Percentiles rank a stretch among this genome's conserved stretches.
These are phyloP conservation scores for Calonectria leucothoes DNA, from an alignment of 2,329 filamentous ascomycete genomes.

Conservation along the genomic window DNA sequence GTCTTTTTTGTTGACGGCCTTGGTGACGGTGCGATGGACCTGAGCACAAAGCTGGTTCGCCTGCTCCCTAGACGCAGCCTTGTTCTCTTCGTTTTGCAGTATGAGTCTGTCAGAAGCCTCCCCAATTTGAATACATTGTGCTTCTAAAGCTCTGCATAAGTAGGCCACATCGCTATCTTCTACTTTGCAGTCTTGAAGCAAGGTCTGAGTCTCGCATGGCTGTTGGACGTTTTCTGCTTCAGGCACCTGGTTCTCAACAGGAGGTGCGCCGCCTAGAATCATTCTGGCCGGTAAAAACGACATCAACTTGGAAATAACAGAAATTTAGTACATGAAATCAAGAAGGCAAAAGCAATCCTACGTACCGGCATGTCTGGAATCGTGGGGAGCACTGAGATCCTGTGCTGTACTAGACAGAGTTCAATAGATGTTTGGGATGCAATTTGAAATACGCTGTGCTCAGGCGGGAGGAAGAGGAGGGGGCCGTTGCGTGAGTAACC, in stretches of 20 bases:
- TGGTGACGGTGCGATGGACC: not conserved
- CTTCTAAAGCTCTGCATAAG: too few relatives aligned
- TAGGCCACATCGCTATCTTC: too few relatives aligned
- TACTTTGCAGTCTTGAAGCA: not conserved
- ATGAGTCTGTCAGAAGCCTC: not conserved
- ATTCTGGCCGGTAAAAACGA: not conserved
- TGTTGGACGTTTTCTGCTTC: not conserved
- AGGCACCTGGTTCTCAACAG: too few relatives aligned
- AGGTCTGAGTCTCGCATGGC: not conserved
- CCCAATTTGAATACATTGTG: not conserved
- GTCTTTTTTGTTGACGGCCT: too few relatives aligned
- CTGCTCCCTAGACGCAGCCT: not conserved
- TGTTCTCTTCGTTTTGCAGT: not conserved
- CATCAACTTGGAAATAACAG: not conserved
- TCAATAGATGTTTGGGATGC: not conserved
- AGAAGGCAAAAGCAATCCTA: not conserved
- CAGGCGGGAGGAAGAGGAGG: too few relatives aligned
- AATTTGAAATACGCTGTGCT: not conserved
- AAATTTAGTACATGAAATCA: not conserved
- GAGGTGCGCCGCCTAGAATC: fast-evolving
- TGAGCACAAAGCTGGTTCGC: not conserved
- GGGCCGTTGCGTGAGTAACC: not conserved
- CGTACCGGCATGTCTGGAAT: not conserved
- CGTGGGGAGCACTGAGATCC: not conserved
- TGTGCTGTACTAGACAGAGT: not conserved